Base-by-base conservation (phyloP, 2,329 filamentous ascomycete species). In the Pseudofabraea citricarpa region DNA sequence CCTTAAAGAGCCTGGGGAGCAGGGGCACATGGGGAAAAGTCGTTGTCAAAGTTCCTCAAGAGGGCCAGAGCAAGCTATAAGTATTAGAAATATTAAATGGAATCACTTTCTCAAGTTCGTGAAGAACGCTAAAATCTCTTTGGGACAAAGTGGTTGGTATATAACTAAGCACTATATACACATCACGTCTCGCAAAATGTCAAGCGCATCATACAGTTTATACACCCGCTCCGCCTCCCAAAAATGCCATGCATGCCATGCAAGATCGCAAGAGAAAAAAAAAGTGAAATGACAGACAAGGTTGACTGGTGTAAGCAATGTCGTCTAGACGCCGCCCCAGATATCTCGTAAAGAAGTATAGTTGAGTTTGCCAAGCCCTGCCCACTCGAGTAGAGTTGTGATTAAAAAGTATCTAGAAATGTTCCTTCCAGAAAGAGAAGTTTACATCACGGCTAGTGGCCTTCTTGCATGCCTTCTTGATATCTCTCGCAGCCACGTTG, bases 381-480 rank as follows among this genome's bases (percentile, higher is more conserved):
- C n/a, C n/a, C n/a, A n/a, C n/a, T n/a, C n/a, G n/a, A n/a, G n/a
- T n/a, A n/a, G n/a, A n/a, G n/a, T n/a, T n/a, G n/a, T n/a, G n/a
- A n/a, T n/a, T n/a, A n/a, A n/a, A 21, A 19, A n/a, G 13, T 12
- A 16, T 49, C 48, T 74, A 84, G 62, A 84, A 84, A 62, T 98
- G 91, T 68, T 98, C 93, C 72, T 98, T 98, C 93, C 93, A 98
- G 74, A 98, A 98, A 57, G 88, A 87, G 72, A 97, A 98, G 58
- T 83, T 80, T 45, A 98, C 89, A 55, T 95, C 87, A 50, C 79
- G 79, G 27, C 78, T 81, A 10, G 81, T 87, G 13, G 85, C 84
- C 41, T 72, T 65, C 59, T 85, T 86, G 54, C 87, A 86, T 13
- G 91, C 90, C 61, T 81, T 79, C 66, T 87, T 85, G 63, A 98